Conservation (phyloP, 345 rosid genomes). For the Brassica carinata region DNA sequence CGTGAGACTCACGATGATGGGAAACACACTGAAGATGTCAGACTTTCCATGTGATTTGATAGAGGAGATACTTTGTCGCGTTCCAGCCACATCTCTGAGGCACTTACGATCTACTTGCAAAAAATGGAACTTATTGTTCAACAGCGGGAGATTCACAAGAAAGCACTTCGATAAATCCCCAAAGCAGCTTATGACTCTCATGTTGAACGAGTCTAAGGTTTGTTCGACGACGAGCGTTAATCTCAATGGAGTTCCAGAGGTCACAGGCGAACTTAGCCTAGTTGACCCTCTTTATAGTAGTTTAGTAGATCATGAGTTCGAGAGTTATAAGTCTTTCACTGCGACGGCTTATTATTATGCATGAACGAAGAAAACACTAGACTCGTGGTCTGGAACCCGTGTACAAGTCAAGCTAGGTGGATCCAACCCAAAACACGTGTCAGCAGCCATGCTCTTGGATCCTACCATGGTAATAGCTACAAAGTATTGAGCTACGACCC, state of each 20-base stretch:
- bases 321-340: background rate
- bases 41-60: background rate
- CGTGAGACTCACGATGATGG: too few species aligned
- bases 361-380: background rate
- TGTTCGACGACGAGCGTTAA: background rate
- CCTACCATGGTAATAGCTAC: background rate
- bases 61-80: background rate
- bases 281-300: background rate
- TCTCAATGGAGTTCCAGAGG: background rate
- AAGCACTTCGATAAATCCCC: background rate
- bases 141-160: background rate
- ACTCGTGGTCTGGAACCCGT: background rate
- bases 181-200: background rate
- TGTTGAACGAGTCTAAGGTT: background rate
- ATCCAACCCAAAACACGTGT: background rate
- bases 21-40: background rate
- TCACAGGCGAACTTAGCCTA: background rate
- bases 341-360: background rate
- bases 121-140: background rate
- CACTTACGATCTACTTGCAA: slow-evolving; percentile 5
- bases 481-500: background rate
- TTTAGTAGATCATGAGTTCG: background rate
- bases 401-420: background rate
- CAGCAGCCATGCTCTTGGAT: background rate
- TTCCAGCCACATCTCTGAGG: slow-evolving; percentile 1